phyloP scores from a whole-genome alignment of 768 basidiomycete genomes.

The Tephrocybe rancida region DNA sequence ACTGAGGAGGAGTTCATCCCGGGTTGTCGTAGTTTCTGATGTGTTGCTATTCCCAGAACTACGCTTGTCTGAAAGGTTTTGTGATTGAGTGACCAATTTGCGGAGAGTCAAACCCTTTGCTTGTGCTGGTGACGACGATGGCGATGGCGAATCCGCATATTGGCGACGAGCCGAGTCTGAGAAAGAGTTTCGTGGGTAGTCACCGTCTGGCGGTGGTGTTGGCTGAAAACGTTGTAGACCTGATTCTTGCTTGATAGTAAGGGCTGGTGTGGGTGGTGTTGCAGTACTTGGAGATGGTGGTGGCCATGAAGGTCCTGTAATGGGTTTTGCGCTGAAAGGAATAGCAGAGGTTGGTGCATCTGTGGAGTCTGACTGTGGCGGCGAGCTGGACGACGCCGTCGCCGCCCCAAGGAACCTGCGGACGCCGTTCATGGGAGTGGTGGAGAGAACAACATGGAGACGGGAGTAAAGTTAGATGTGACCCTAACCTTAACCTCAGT shows the following conservation, averaged over 20 bases:
- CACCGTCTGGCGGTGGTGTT: conserved; percentile 23
- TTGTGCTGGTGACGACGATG: conserved; percentile 16
- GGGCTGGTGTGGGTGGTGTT: conserved; percentile 38
- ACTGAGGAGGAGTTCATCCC: conserved; percentile 87
- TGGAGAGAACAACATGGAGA: conserved; percentile 1
- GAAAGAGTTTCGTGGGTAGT: conserved; percentile 18
- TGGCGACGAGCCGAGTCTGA: conserved; percentile 26
- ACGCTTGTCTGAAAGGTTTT: conserved; percentile 35
- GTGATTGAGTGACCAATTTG: conserved; percentile 13
- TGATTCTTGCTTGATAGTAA: conserved; percentile 59
- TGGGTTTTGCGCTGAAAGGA: conserved; percentile 24
- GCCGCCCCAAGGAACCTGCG: conserved; percentile 61
- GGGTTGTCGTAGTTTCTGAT: conserved; percentile 52
- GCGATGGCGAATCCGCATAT: conserved; percentile 18
- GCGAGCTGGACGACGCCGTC: conserved; percentile 22
- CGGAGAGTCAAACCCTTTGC: conserved; percentile 10
- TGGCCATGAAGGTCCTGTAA: conserved; percentile 45
- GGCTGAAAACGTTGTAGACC: conserved; percentile 27
- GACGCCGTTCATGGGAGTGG: conserved; percentile 65
- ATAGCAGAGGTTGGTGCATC: conserved; percentile 21
- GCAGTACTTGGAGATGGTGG: conserved; percentile 39
- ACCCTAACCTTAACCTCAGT: conserved; percentile 24
- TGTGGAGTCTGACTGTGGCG: conserved; percentile 25
- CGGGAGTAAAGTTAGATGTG: background rate
- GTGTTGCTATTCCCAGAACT: conserved; percentile 18